A percentile compares a stretch with the other conserved stretches of the same genome.
Conservation (phyloP, 257 asterid genomes). For the Solanum peruvianum region DNA sequence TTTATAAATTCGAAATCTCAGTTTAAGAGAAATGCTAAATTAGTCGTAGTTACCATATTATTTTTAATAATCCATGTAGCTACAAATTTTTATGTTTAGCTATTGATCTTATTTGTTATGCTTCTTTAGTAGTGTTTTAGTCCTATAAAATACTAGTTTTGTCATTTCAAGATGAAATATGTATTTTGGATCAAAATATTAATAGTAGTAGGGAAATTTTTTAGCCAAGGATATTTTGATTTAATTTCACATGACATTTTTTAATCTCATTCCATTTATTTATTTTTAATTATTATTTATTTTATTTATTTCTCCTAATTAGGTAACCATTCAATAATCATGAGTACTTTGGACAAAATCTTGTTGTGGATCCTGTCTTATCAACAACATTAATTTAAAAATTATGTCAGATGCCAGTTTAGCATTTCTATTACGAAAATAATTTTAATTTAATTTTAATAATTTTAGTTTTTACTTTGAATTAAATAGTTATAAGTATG, state of each 20-base stretch:
- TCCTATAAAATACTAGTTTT: not conserved
- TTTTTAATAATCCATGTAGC: not conserved
- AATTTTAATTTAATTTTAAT: not conserved
- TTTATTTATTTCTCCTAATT: not conserved
- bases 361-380: not conserved
- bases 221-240: too few relatives aligned
- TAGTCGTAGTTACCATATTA: not conserved
- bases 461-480: too few relatives aligned
- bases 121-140: not conserved
- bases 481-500: rapidly evolving
- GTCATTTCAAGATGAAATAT: too few relatives aligned
- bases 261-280: not conserved
- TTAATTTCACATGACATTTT: too few relatives aligned
- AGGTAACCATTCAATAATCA: not conserved
- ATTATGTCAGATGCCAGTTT: not conserved
- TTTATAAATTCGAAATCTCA: not conserved
- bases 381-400: too few relatives aligned
- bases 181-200: too few relatives aligned
- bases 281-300: too few relatives aligned
- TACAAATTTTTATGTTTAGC: not conserved
- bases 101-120: too few relatives aligned
- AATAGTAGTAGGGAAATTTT: too few relatives aligned
- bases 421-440: not conserved
- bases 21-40: not conserved
- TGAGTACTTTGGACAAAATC: not conserved